Evolutionary conservation across 2,329 filamentous ascomycete genomes (phyloP).

Genomic region (Talaromyces marneffei): DNA sequence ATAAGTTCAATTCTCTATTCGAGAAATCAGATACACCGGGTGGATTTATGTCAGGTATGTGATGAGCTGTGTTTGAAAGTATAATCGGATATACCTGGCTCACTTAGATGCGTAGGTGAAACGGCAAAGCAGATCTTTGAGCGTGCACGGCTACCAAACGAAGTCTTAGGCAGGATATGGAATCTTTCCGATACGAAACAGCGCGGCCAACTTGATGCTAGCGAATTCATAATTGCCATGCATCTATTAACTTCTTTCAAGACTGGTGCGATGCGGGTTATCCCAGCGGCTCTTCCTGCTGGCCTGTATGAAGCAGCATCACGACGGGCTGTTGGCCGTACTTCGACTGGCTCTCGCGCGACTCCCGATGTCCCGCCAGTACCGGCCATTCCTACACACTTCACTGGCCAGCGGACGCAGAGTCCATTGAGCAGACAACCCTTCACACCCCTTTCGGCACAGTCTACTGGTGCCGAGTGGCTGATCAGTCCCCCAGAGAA

Average conservation of each 20-base stretch:
- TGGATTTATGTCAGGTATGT: slow-evolving; percentile 63
- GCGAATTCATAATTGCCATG: slow-evolving; percentile 98
- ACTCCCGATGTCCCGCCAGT: slow-evolving; percentile 48
- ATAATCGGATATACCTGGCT: background rate
- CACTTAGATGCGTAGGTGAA: slow-evolving; percentile 53
- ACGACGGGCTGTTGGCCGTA: slow-evolving; percentile 52
- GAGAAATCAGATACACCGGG: slow-evolving; percentile 77
- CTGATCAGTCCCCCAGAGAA: slow-evolving; percentile 78
- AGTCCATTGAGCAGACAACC: slow-evolving; percentile 52
- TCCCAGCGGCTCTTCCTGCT: slow-evolving; percentile 75
- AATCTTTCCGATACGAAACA: slow-evolving; percentile 90
- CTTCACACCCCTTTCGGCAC: slow-evolving; percentile 48
- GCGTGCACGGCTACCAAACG: slow-evolving; percentile 81
- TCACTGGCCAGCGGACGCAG: slow-evolving; percentile 60
- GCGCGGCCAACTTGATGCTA: slow-evolving; percentile 74
- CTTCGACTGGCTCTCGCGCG: slow-evolving; percentile 49
- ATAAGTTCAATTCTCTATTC: slow-evolving; percentile 83
- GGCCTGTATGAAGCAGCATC: slow-evolving; percentile 87
- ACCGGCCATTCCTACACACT: slow-evolving; percentile 71
- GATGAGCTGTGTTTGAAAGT: background rate
- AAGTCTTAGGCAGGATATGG: slow-evolving; percentile 92
- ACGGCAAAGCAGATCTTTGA: slow-evolving; percentile 93
- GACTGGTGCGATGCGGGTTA: slow-evolving; percentile 68
- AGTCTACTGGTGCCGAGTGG: slow-evolving; percentile 66
- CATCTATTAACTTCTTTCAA: slow-evolving; percentile 91